Evolutionary conservation across 176 grass and related monocot genomes (phyloP).

Genomic region (Microstegium vimineum): DNA sequence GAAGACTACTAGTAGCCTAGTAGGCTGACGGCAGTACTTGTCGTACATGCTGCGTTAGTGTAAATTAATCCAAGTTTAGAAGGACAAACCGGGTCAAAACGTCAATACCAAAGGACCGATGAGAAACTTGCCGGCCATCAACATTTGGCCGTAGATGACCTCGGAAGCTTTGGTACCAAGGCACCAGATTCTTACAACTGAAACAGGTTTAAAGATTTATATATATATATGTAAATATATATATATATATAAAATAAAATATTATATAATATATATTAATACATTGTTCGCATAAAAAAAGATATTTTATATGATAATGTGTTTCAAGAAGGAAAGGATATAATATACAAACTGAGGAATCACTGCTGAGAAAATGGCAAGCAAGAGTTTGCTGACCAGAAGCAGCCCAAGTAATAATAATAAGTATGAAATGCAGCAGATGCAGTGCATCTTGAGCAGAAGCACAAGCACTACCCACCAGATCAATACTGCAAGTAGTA

Average conservation of each 20-base stretch:
- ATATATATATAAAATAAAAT: too few species aligned
- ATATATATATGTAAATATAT: too few species aligned
- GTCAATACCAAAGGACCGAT: neutral
- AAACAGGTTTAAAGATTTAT: neutral
- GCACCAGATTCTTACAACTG: neutral
- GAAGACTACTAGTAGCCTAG: neutral
- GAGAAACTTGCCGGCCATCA: neutral
- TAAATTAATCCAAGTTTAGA: neutral
- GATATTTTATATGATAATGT: neutral
- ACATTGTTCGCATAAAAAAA: too few species aligned
- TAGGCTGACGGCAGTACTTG: neutral
- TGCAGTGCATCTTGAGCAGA: conserved; percentile 9
- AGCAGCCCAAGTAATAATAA: neutral
- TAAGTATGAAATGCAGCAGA: conserved; percentile 27
- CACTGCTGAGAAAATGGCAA: neutral
- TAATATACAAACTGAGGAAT: neutral
- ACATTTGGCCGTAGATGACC: neutral
- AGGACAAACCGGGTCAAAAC: conserved; percentile 2
- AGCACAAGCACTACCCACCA: neutral
- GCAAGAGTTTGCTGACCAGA: neutral
- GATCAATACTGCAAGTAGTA: conserved; percentile 5
- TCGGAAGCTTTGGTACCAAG: neutral
- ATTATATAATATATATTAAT: too few species aligned
- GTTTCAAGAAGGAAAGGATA: neutral
- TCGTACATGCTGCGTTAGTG: neutral